Base-by-base conservation (phyloP, 148 eudicot species). In the Vaccinium vitisidaea region DNA sequence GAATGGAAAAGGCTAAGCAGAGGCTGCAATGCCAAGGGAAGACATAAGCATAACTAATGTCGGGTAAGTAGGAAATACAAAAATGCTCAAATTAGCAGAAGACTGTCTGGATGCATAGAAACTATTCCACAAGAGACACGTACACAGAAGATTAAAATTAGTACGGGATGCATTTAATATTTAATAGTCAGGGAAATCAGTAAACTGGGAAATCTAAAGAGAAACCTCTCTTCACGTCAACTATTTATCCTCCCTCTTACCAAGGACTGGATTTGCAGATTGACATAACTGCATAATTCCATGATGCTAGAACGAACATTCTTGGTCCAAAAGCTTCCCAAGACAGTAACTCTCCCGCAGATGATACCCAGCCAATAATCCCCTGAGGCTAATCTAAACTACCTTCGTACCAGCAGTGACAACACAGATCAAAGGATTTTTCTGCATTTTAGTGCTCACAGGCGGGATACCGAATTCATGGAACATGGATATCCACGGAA, bases 1-100 rank as follows among this genome's bases (percentile, higher is more conserved):
- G 92, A 87, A 88, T 95, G 93, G 85, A 97, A 97, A 77, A 97
- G 92, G 53, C 92, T 91, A 80, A 94, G 87, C 84, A 94, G 56
- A 87, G 99, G 99, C 98, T 97, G 94, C 85, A 87, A 48, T 25
- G 30, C 59, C 70, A 39, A 19, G 14, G 39, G 69, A 83, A 9
- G 16, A 67, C 14, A 43, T 83, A 56, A 75, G 61, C 52, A 74
- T 54, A 75, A 58, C 1, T 18, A 39, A 75, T 3, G 7, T 30
- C 23, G 27, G 36, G 56, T 11, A 27, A 1, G 39, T 55, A 25
- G 14, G 10, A 27, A n/a, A 25, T 73, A 73, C 21, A 83, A 30
- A 54, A 55, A 16, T 67, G 52, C 84, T 71, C 84, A 79, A 53
- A 79, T 14, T 59, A 43, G 83, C 25, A 55, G 2, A 80, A 19